phyloP scores from a whole-genome alignment of 2,329 filamentous ascomycete species.

The Fusarium subtropicale region DNA sequence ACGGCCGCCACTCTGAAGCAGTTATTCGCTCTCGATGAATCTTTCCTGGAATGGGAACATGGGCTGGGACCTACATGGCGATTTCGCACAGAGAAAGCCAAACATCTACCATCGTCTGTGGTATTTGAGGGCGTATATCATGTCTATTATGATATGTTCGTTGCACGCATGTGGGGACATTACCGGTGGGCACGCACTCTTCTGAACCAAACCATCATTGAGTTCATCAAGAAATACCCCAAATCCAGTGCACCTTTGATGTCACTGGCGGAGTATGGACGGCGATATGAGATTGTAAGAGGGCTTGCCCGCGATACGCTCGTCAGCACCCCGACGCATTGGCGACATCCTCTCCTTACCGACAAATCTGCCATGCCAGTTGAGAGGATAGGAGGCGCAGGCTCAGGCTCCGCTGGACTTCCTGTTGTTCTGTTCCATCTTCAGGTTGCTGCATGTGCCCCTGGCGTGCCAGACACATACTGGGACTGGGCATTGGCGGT shows the following conservation, averaged over 20 bases:
- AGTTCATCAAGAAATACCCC: conserved; percentile 54
- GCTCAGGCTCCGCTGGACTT: conserved; percentile 61
- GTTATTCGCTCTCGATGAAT: conserved; percentile 55
- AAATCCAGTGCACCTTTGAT: conserved; percentile 52
- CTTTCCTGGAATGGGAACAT: conserved; percentile 56
- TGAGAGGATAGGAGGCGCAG: conserved; percentile 54
- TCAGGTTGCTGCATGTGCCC: conserved; percentile 60
- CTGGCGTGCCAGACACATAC: conserved; percentile 56
- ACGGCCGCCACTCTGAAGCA: conserved; percentile 54
- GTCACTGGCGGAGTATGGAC: conserved; percentile 47
- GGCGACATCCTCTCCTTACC: conserved; percentile 61
- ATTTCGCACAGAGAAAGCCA: conserved; percentile 50
- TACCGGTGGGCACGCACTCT: conserved; percentile 70
- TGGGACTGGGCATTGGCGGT: conserved; percentile 60
- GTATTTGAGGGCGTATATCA: conserved; percentile 67
- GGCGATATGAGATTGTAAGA: conserved; percentile 52
- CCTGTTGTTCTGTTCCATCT: conserved; percentile 63
- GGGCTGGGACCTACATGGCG: conserved; percentile 53
- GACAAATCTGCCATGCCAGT: conserved; percentile 53
- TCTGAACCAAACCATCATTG: conserved; percentile 62
- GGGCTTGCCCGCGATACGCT: conserved; percentile 59
- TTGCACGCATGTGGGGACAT: conserved; percentile 68
- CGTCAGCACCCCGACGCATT: conserved; percentile 61
- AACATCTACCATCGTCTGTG: conserved; percentile 53
- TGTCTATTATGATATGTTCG: conserved; percentile 65